Conservation (phyloP, 495 filamentous ascomycete species). For the Penicillium alfredii region DNA sequence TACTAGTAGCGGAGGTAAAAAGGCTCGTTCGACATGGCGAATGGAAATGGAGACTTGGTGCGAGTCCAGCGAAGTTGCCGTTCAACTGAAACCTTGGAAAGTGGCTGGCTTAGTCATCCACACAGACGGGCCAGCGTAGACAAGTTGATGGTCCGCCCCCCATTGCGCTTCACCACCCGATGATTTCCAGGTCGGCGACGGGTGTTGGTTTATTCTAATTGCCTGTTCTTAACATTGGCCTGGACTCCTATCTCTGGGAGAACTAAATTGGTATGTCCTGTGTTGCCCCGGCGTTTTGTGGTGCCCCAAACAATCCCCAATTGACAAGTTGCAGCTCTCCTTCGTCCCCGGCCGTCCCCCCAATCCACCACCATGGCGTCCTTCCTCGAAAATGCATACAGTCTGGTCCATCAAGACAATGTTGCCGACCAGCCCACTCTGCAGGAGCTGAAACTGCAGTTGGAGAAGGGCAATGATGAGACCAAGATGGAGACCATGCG, state of each 20-base stretch:
- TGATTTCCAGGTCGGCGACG: slow-evolving; percentile 40
- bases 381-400: slow-evolving; percentile 90
- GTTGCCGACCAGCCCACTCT: slow-evolving; percentile 82
- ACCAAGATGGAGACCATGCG: slow-evolving; percentile 98
- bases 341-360: slow-evolving; percentile 20
- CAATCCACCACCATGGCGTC: slow-evolving; percentile 70
- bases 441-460: slow-evolving; percentile 84
- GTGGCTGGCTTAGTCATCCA: slow-evolving; percentile 45
- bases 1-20: slow-evolving; percentile 99
- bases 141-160: slow-evolving; percentile 35
- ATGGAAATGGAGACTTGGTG: slow-evolving; percentile 19
- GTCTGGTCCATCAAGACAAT: slow-evolving; percentile 93
- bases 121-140: slow-evolving; percentile 44
- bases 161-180: slow-evolving; percentile 30
- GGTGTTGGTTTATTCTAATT: slow-evolving; percentile 36
- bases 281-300: slow-evolving; percentile 20
- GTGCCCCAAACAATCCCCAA: slow-evolving; percentile 35
- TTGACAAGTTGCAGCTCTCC: slow-evolving; percentile 38
- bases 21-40: slow-evolving; percentile 58
- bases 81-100: too few species aligned
- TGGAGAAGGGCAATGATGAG: slow-evolving; percentile 97
- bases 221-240: slow-evolving; percentile 18
- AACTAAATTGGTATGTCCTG: slow-evolving; percentile 21
- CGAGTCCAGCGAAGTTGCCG: too few species aligned
- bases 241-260: slow-evolving; percentile 23